Percentiles rank a stretch among this genome's conserved stretches.
phyloP scores from a whole-genome alignment of 805 yeast genomes.

The Candida tallmaniae region DNA sequence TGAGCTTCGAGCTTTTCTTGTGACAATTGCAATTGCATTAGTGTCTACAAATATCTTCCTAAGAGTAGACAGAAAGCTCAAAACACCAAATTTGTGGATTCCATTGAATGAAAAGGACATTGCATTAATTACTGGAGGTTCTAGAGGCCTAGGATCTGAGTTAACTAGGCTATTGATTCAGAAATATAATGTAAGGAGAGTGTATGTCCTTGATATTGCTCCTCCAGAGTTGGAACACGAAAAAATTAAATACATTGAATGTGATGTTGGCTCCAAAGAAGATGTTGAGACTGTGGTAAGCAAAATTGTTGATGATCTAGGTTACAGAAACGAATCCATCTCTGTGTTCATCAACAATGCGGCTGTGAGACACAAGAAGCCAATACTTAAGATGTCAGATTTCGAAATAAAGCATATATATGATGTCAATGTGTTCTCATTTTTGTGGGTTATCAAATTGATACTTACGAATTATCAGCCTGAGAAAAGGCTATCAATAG shows the following conservation, averaged over 20 bases:
- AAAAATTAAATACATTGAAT: constrained; percentile 13
- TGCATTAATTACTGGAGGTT: constrained; percentile 49
- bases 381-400: constrained; percentile 20
- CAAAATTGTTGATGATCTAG: constrained; percentile 18
- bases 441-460: constrained; percentile 19
- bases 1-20: background rate
- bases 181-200: constrained; percentile 8
- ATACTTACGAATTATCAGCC: constrained; percentile 12
- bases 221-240: constrained; percentile 5
- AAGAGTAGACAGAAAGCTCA: too few species aligned
- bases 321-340: constrained; percentile 10
- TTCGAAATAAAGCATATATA: constrained; percentile 21
- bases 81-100: too few species aligned
- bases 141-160: constrained; percentile 46
- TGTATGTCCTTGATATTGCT: constrained; percentile 13
- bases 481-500: constrained; percentile 17
- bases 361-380: constrained; percentile 38
- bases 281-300: constrained; percentile 13
- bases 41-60: too few species aligned
- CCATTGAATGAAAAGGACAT: constrained; percentile 10
- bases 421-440: constrained; percentile 30
- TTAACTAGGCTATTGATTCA: constrained; percentile 26
- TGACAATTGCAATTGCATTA: too few species aligned
- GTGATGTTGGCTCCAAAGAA: constrained; percentile 20
- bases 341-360: constrained; percentile 44